Evolutionary conservation across 202 grass and related monocot species (phyloP).

Genomic region (Zoysia matrella): DNA sequence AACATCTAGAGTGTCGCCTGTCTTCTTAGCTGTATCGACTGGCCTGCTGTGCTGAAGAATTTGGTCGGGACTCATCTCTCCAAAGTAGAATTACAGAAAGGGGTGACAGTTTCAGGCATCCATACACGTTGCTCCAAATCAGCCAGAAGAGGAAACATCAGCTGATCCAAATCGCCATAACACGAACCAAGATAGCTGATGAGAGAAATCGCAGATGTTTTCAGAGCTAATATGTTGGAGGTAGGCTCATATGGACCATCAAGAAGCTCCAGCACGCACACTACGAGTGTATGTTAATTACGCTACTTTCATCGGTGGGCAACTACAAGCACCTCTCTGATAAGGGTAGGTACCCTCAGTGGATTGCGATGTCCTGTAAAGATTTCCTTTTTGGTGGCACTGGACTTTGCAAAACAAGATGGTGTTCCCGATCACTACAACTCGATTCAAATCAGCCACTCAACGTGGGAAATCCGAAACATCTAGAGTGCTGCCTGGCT

Average conservation of each 20-base stretch:
- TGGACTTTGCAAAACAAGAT: constrained; percentile 5
- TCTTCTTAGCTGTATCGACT: not conserved
- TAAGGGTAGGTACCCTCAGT: not conserved
- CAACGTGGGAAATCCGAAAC: constrained; percentile 31
- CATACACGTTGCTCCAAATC: too few relatives aligned
- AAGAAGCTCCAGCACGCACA: not conserved
- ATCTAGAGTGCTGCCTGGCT: constrained; percentile 3
- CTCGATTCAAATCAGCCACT: constrained; percentile 25
- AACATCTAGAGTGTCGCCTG: not conserved
- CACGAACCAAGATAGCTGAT: constrained; percentile 33
- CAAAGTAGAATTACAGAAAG: too few relatives aligned
- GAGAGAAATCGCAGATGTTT: constrained; percentile 19
- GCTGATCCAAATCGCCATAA: not conserved
- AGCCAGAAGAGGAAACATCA: constrained; percentile 26
- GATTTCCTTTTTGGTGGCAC: constrained; percentile 2
- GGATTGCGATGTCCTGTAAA: constrained; percentile 37
- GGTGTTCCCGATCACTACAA: constrained; percentile 21
- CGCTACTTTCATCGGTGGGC: constrained; percentile 21
- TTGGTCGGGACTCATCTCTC: too few relatives aligned
- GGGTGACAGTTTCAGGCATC: too few relatives aligned
- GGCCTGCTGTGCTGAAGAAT: too few relatives aligned
- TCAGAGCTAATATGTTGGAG: not conserved
- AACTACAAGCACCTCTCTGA: not conserved
- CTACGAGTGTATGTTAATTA: constrained; percentile 21
- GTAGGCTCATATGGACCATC: constrained; percentile 23